phyloP scores from a whole-genome alignment of 139 green algal species.

The Volvox africanus region DNA sequence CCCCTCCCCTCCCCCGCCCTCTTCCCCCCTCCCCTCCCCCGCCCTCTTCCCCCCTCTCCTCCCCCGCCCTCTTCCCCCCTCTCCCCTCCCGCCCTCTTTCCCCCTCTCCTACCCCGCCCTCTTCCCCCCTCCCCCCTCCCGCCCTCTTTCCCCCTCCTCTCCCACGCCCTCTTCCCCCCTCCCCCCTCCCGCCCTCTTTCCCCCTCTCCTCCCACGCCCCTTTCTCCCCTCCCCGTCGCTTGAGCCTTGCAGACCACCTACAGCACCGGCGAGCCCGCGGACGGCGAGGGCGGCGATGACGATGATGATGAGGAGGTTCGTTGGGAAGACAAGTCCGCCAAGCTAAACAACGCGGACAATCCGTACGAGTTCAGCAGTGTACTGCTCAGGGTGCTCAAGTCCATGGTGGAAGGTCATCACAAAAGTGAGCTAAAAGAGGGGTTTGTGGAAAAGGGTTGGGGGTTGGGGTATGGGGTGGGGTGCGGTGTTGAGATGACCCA shows the following conservation, averaged over 20 bases:
- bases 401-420: slow-evolving; percentile 50
- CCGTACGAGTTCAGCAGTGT: slow-evolving; percentile 23
- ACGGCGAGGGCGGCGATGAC: neutral
- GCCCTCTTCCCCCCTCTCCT: too few relatives aligned
- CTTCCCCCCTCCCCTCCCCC: too few relatives aligned
- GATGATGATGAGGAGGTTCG: slow-evolving; percentile 49
- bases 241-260: neutral
- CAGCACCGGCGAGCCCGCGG: neutral
- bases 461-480: neutral
- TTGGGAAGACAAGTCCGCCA: slow-evolving; percentile 18
- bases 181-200: too few relatives aligned
- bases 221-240: too few relatives aligned
- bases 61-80: too few relatives aligned
- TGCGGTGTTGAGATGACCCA: too few relatives aligned
- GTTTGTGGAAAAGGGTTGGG: neutral
- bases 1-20: too few relatives aligned
- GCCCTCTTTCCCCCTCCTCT: too few relatives aligned
- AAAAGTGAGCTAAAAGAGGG: slow-evolving; percentile 5
- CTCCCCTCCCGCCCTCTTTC: too few relatives aligned
- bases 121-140: too few relatives aligned
- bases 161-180: neutral
- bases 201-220: too few relatives aligned
- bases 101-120: too few relatives aligned
- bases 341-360: slow-evolving; percentile 46
- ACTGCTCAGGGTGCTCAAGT: slow-evolving; percentile 35